Conservation (phyloP, 495 filamentous ascomycete species). For the Aspergillus campestris region DNA sequence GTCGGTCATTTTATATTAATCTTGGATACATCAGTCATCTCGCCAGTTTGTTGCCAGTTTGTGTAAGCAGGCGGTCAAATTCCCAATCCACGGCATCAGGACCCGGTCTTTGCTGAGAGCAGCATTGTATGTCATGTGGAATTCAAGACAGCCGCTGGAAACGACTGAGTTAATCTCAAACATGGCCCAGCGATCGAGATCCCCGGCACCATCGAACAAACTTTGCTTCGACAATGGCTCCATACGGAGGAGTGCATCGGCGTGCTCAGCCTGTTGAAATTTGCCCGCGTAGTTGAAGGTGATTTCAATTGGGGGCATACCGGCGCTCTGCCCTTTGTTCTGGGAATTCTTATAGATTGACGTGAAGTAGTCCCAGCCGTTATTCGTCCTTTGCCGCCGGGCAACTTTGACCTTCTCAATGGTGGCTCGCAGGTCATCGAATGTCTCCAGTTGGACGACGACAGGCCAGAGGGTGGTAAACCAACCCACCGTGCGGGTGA, state of each 20-base stretch:
- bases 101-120: too few relatives aligned
- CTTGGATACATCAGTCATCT: too few relatives aligned
- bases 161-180: too few relatives aligned
- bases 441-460: not conserved
- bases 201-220: too few relatives aligned
- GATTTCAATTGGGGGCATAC: constrained; percentile 48
- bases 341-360: constrained; percentile 6
- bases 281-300: constrained; percentile 52
- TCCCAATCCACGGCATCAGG: too few relatives aligned
- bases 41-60: too few relatives aligned
- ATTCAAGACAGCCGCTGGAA: too few relatives aligned
- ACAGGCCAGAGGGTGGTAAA: constrained; percentile 34
- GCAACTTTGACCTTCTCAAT: constrained; percentile 10
- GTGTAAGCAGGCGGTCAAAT: too few relatives aligned
- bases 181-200: too few relatives aligned
- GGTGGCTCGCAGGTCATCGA: not conserved
- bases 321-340: constrained; percentile 7
- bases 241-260: constrained; percentile 45
- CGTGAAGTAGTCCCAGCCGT: constrained; percentile 25
- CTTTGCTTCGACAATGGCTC: too few relatives aligned
- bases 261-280: constrained; percentile 45
- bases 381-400: constrained; percentile 11
- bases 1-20: too few relatives aligned
- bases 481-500: constrained; percentile 40
- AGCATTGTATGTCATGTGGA: too few relatives aligned